Base-by-base conservation (phyloP, 106 monocot species). In the Vanilla planifolia region DNA sequence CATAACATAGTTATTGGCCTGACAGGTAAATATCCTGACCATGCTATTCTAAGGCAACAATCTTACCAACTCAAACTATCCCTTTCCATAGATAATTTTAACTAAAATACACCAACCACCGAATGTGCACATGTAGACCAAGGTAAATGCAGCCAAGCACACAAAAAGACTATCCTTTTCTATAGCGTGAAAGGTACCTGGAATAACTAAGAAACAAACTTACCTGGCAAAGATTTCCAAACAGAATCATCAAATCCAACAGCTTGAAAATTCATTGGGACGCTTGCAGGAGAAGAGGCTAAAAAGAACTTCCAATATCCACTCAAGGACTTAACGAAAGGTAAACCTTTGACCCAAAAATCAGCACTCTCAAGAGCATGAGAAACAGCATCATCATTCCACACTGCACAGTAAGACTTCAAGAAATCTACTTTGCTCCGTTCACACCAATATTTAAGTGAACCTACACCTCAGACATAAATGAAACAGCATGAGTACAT, bases 301-400 rank as follows among this genome's bases (percentile, higher is more conserved):
- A 96, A 68, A 77, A 71, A 33, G 64, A 96, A 96, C 36, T 86
- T 90, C 95, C 95, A 96, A 42, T 79, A 66, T 26, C 95, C 95
- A 70, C 86, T 86, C 47, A 96, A 70, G 50, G 95, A 90, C 47
- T 61, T 73, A 17, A 81, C 79, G 72, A 73, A 96, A 48, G 86
- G 90, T 30, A 96, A 81, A 15, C 71, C 84, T 44, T 84, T 86
- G 33, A 84, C 86, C 95, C 90, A 96, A 47, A 50, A 76, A 41
- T 80, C 80, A 51, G 95, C 90, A 79, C 90, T 84, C 55, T 87
- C 78, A 55, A 90, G 83, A 19, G 90, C 80, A 55, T 52, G 81
- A 51, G 53, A 65, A 48, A 96, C 74, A 56, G 95, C 95, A 66
- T 86, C 86, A 62, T 90, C 95, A 65, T 90, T 64, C 95, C 95